Evolutionary conservation across 2,329 filamentous ascomycete genomes (phyloP).

Genomic region (Stachybotrys chlorohalonatus): DNA sequence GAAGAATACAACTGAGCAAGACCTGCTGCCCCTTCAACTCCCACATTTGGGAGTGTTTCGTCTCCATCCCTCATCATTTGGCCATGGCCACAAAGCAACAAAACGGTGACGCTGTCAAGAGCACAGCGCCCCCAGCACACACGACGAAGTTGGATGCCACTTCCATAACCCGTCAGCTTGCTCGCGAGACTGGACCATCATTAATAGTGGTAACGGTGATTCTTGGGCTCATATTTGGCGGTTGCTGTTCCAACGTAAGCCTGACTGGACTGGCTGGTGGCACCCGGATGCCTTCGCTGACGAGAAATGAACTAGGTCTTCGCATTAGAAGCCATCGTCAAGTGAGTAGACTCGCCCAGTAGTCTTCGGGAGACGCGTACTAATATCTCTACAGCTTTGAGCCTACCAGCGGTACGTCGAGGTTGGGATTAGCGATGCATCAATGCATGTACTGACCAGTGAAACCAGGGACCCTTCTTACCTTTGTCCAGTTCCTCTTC

Average conservation of each 20-base stretch:
- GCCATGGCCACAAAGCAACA: neutral
- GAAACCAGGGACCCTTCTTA: conserved; percentile 65
- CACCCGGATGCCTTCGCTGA: conserved; percentile 2
- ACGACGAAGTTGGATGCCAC: neutral
- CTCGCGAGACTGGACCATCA: conserved; percentile 14
- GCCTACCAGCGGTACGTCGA: conserved; percentile 62
- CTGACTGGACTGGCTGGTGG: neutral
- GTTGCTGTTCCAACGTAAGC: conserved; percentile 84
- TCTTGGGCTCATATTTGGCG: conserved; percentile 84
- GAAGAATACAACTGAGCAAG: no score
- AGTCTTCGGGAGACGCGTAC: conserved; percentile 1
- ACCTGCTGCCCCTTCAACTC: no score
- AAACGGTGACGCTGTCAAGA: neutral
- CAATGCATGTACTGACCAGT: conserved; percentile 8
- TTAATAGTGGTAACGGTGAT: conserved; percentile 56
- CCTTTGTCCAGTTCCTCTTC: conserved; percentile 81
- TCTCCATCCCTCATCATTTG: no score
- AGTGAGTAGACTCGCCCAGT: conserved; percentile 47
- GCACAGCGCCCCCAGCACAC: neutral
- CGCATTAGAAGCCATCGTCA: conserved; percentile 88
- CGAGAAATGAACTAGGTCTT: conserved; percentile 59
- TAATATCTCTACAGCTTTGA: conserved; percentile 52
- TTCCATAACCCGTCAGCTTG: conserved; percentile 7
- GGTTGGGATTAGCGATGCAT: neutral
- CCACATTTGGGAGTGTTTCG: no score